A percentile compares a stretch with the other conserved stretches of the same genome.
These are phyloP conservation scores for Alternaria hordeiaustralica DNA, from an alignment of 2,329 filamentous ascomycete species.

Conservation along the genomic window DNA sequence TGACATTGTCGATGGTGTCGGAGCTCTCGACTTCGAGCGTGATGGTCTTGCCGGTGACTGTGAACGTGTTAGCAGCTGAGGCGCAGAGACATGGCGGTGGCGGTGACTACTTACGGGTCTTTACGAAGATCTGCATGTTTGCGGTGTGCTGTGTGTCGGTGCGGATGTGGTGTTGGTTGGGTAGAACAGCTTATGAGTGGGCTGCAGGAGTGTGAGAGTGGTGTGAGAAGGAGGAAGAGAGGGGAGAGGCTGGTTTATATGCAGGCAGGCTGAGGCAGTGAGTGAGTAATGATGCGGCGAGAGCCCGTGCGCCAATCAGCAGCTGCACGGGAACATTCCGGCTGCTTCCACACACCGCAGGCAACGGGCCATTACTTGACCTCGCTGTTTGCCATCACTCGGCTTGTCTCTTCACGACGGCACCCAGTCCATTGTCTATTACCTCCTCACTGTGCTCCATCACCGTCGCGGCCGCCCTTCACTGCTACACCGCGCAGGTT, in stretches of 20 bases:
- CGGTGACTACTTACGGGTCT: constrained; percentile 75
- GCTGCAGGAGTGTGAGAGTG: constrained; percentile 19
- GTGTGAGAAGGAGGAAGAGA: constrained; percentile 22
- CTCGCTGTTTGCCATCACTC: constrained; percentile 22
- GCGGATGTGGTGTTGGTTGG: constrained; percentile 14
- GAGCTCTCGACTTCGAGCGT: constrained; percentile 72
- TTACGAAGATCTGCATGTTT: constrained; percentile 96
- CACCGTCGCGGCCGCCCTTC: constrained; percentile 2
- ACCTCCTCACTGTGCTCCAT: background rate
- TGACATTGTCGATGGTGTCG: constrained; percentile 95
- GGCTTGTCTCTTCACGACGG: constrained; percentile 8
- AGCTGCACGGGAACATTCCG: constrained; percentile 43
- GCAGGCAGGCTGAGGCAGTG: constrained; percentile 42
- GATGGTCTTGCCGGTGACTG: constrained; percentile 72
- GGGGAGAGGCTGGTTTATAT: constrained; percentile 38
- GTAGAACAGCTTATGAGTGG: constrained; percentile 5
- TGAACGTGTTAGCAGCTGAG: constrained; percentile 41
- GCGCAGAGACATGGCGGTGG: constrained; percentile 22
- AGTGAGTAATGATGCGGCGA: constrained; percentile 42
- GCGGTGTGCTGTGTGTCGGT: constrained; percentile 68
- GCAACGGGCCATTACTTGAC: constrained; percentile 7
- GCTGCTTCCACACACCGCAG: constrained; percentile 23
- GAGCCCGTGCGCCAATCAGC: constrained; percentile 41
- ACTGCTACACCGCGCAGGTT: constrained; percentile 6
- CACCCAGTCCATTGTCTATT: background rate